Base-by-base conservation (phyloP, 2,329 filamentous ascomycete genomes). In the Xylaria sp. region DNA sequence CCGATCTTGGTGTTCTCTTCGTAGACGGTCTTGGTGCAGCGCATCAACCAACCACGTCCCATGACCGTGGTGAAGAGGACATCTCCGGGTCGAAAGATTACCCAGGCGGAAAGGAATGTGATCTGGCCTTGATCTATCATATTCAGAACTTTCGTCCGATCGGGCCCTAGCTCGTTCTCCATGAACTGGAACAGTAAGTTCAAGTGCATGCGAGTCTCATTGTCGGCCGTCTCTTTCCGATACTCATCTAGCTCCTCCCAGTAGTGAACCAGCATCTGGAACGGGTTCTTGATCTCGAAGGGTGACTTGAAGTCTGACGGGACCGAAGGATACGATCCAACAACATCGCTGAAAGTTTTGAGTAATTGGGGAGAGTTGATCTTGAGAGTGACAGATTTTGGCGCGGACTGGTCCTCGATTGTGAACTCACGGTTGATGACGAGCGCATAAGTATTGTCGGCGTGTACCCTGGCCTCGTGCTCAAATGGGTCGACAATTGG, bases 111-210 rank as follows among this genome's bases (percentile, higher is more conserved):
- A 3, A 61, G 53, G 25, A 65, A 75, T 0, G 68, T 69, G n/a
- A 75, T 71, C 23, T 65, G 61, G 13, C 55, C 50, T 9, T 65
- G 27, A 12, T 65, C 44, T 13, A 72, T 42, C 70, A 72, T 69
- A 3, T 64, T 44, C 50, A 67, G 10, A 18, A 73, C 29, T 13
- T 66, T 68, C 16, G 70, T 60, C 12, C 66, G 50, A n/a, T 70
- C 64, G 1, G 62, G 37, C 1, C 69, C 72, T 21, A 73, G 18
- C 32, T 75, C 66, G 21, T 64, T 54, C 6, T 69, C 57, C 69
- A 75, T 73, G 35, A 74, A 74, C 35, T 69, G 55, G 18, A 75
- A 66, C 16, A 75, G 63, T 8, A 75, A 64, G 23, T 71, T 68
- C 8, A 74, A 63, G n/a, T 75, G 72, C 60, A 69, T 68, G 9